A percentile compares a stretch with the other conserved stretches of the same genome.
These are phyloP conservation scores for Neurospora crassa DNA, from an alignment of 2,329 filamentous ascomycete species.

Conservation along the genomic window DNA sequence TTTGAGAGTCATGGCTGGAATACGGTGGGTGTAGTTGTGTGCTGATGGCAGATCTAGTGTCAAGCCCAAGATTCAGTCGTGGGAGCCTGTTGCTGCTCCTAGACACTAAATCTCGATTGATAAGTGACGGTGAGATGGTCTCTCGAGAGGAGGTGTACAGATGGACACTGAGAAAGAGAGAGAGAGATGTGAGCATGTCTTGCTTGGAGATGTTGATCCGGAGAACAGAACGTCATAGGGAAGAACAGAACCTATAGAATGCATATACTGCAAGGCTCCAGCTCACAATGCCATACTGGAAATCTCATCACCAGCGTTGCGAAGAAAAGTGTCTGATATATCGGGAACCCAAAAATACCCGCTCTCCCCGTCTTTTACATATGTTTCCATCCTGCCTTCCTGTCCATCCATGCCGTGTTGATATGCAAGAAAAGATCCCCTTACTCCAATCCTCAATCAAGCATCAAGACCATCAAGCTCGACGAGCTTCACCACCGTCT, in stretches of 20 bases:
- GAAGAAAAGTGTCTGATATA: neutral
- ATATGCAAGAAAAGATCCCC: neutral
- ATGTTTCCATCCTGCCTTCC: neutral
- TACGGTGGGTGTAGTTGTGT: neutral
- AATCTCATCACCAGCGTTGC: neutral
- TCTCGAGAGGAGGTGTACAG: neutral
- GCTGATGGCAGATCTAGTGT: conserved; percentile 12
- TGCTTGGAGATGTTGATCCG: neutral
- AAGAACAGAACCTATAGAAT: neutral
- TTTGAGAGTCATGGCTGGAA: neutral
- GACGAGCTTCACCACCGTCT: conserved; percentile 68
- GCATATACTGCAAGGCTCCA: neutral
- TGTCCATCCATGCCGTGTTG: neutral
- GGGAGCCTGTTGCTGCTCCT: conserved; percentile 24
- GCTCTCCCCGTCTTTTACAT: neutral
- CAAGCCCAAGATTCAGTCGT: conserved; percentile 26
- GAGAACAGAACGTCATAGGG: neutral
- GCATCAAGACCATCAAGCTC: conserved; percentile 82
- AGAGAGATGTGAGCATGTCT: neutral
- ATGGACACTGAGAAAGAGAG: neutral
- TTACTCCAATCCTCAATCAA: conserved; percentile 18
- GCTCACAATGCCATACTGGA: neutral
- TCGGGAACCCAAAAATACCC: neutral
- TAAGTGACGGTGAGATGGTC: conserved; percentile 4
- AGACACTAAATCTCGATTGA: conserved; percentile 14